phyloP scores from a whole-genome alignment of 129 eudicot species.

The Ambrosia trifida region DNA sequence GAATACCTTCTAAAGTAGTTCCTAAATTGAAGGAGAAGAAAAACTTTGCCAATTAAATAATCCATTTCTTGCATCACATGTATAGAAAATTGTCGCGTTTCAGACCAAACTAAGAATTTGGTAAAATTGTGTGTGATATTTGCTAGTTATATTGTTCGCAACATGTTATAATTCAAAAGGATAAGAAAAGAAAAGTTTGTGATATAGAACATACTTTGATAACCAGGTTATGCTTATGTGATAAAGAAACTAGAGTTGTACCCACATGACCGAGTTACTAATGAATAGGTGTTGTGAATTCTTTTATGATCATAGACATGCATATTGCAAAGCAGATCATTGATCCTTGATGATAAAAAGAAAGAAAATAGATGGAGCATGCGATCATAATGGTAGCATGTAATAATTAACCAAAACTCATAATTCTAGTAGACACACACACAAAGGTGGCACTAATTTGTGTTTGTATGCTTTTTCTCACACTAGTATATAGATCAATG shows the following conservation, averaged over 20 bases:
- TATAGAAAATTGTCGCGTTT: too few relatives aligned
- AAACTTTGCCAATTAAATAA: neutral
- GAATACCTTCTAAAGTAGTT: neutral
- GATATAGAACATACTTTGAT: neutral
- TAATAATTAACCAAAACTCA: conserved; percentile 24
- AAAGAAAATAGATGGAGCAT: conserved; percentile 27
- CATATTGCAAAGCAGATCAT: conserved; percentile 6
- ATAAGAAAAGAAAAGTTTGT: neutral
- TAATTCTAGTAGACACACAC: conserved; percentile 36
- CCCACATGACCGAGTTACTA: too few relatives aligned
- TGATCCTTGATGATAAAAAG: conserved; percentile 14
- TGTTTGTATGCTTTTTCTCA: conserved; percentile 29
- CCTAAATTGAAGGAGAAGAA: neutral
- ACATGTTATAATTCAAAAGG: neutral
- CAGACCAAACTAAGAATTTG: conserved; percentile 4
- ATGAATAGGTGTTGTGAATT: neutral
- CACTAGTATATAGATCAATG: conserved; percentile 1
- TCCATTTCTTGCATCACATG: neutral
- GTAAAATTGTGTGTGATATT: neutral
- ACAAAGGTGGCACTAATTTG: conserved; percentile 40
- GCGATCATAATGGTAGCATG: conserved; percentile 27
- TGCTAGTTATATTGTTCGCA: too few relatives aligned
- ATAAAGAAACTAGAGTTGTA: neutral
- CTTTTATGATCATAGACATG: conserved; percentile 14
- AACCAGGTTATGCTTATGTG: conserved; percentile 1